These are phyloP conservation scores for Calcarisporium arbuscula DNA, from an alignment of 2,329 filamentous ascomycete genomes.

Conservation along the genomic window DNA sequence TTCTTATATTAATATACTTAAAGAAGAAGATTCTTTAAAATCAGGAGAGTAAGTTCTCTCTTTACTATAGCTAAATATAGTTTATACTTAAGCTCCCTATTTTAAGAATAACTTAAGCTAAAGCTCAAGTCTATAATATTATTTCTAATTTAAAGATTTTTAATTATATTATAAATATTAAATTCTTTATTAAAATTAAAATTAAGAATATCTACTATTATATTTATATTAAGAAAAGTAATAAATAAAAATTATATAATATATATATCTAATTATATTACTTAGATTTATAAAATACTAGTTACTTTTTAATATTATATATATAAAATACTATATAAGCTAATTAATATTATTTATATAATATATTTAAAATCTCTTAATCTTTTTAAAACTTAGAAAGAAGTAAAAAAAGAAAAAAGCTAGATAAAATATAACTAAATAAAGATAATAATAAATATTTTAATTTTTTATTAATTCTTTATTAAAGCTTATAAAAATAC, in stretches of 20 bases:
- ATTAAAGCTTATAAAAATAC: slow-evolving; percentile 7
- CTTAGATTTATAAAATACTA: too few relatives aligned
- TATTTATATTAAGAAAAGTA: slow-evolving; percentile 2
- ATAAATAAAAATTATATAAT: slow-evolving; percentile 4
- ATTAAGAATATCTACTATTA: slow-evolving; percentile 3
- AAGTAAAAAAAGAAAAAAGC: slow-evolving; percentile 3
- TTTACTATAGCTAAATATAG: slow-evolving; percentile 2
- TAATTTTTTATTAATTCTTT: not conserved
- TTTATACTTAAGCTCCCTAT: slow-evolving; percentile 1
- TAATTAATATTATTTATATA: slow-evolving; percentile 6
- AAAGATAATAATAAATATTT: slow-evolving; percentile 6
- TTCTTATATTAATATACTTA: too few relatives aligned
- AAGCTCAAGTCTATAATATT: not conserved
- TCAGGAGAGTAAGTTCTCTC: slow-evolving; percentile 2
- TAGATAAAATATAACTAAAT: slow-evolving; percentile 10
- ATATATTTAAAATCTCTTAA: slow-evolving; percentile 2
- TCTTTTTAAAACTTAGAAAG: slow-evolving; percentile 4
- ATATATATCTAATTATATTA: too few relatives aligned
- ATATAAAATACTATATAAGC: too few relatives aligned
- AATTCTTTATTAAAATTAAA: slow-evolving; percentile 2
- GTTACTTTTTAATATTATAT: too few relatives aligned
- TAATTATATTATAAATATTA: slow-evolving; percentile 4
- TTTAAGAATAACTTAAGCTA: too few relatives aligned
- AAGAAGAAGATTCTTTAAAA: too few relatives aligned
- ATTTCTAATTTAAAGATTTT: slow-evolving; percentile 1